Base-by-base conservation (phyloP, 371 early-diverging fungal species). In the Rhizomucor pusillus region DNA sequence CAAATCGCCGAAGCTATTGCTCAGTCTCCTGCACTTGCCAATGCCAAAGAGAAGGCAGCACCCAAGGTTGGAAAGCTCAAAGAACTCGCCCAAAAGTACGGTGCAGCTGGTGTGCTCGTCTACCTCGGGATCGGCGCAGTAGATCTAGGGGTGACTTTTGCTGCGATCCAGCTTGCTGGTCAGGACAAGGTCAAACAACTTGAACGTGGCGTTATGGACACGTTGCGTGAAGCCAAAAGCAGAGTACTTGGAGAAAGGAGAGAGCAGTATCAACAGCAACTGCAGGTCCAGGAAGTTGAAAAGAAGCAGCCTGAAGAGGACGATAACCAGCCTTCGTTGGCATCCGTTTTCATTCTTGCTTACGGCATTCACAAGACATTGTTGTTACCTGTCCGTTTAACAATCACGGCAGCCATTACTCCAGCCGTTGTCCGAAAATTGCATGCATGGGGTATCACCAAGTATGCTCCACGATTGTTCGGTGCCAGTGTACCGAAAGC, bases 341-440 rank as follows among this genome's bases (percentile, higher is more conserved):
- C 71, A 0, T 73, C 73, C n/a, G 61, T 78, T 14, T 72, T 78
- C 34, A 50, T 75, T 9, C 48, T 78, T 24, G 73, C 75, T 0
- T 78, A 78, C 43, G 71, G 69, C n/a, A 78, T 78, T 23, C 79
- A 75, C 54, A 78, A 78, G 50, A 78, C 79, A 0, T 25, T 73
- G 19, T 50, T 78, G n/a, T 46, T 78, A 16, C 79, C 79, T 47
- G 56, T 78, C 18, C 61, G 79, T 52, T 43, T 78, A 11, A 66
- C 67, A 1, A 46, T 71, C n/a, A 78, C 79, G 22, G 71, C 79
- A 35, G 67, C 66, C 10, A 65, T 78, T 35, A 78, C 75, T 10
- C 79, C 75, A 10, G 67, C 69, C 13, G 47, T 75, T 50, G 75
- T 75, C 1, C 67, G 69, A 23, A 75, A 71, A 52, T 22, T 75